Base-by-base conservation (phyloP, 192 early-diverging fungal genomes). In the Entrophospora sp. region DNA sequence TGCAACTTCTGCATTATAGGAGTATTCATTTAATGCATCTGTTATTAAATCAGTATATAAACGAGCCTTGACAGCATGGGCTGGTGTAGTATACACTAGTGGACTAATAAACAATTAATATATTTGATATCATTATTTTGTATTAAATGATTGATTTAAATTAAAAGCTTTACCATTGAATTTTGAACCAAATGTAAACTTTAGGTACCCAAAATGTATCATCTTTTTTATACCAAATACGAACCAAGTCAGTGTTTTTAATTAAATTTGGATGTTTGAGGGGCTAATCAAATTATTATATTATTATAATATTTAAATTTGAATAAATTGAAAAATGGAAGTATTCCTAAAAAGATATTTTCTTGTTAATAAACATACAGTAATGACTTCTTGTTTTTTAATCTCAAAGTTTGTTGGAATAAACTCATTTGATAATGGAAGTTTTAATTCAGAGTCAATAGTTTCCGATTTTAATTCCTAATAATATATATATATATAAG, bases 181-280 rank as follows among this genome's bases (percentile, higher is more conserved):
- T 78, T 45, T 79, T 72, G 43, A 97, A 82, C 61, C 80, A 86
- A 49, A 91, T 75, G 62, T 88, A 85, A 57, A 88, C 90, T 64
- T 94, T 91, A 34, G 96, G 96, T 18, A 94, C 81, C 80, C 85
- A 88, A 66, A 93, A 98, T 2, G 81, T 89, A 71, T 96, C 92
- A 75, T 98, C 96, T 64, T 90, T 90, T 72, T 96, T 95, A 72
- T 91, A 84, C 96, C 96, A 98, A 69, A 97, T 69, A 36, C 93
- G 84, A 24, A 81, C 51, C 2, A 73, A 35, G 0, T 74, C 64
- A 9, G 78, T 76, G n/a, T 92, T 83, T 45, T 66, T 70, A 45
- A 92, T 75, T 52, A 93, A 73, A 24, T 56, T 35, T 12, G 88
- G 83, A 49, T 51, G 46, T 24, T 67, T 66, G 20, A 43, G 10